These are phyloP conservation scores for Gossypium aridum DNA, from an alignment of 441 rosid genomes.

Conservation along the genomic window DNA sequence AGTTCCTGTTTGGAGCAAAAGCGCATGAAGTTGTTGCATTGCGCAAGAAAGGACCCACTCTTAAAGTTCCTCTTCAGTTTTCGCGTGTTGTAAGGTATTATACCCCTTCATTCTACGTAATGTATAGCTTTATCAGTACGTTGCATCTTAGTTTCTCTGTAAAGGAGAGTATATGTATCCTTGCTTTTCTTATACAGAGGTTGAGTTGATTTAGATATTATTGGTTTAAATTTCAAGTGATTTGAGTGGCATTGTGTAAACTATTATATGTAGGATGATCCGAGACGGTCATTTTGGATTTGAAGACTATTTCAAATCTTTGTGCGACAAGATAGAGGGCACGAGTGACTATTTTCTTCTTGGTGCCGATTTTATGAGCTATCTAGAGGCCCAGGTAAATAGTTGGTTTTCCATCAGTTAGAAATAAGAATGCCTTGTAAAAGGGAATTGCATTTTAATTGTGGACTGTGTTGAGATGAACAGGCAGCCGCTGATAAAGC, in stretches of 20 bases:
- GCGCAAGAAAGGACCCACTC: slow-evolving; percentile 28
- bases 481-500: slow-evolving; percentile 50
- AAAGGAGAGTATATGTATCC: not conserved
- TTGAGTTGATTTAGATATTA: not conserved
- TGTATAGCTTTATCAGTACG: not conserved
- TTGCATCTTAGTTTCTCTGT: not conserved
- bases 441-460: not conserved
- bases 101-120: not conserved
- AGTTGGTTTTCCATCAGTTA: not conserved
- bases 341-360: slow-evolving; percentile 38
- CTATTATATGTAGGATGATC: slow-evolving; percentile 27
- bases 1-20: slow-evolving; percentile 49
- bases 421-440: not conserved
- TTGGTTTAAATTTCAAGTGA: not conserved
- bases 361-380: slow-evolving; percentile 41
- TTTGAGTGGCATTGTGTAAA: not conserved
- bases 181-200: not conserved
- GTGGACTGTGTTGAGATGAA: not conserved
- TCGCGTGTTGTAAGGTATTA: slow-evolving; percentile 50
- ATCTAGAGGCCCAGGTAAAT: slow-evolving; percentile 48
- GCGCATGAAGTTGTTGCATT: slow-evolving; percentile 30
- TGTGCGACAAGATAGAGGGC: slow-evolving; percentile 38
- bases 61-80: slow-evolving; percentile 42
- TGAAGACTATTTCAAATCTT: slow-evolving; percentile 34
- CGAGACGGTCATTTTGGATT: slow-evolving; percentile 44